phyloP scores from a whole-genome alignment of 2,329 filamentous ascomycete species.

The Juglanconis sp. region DNA sequence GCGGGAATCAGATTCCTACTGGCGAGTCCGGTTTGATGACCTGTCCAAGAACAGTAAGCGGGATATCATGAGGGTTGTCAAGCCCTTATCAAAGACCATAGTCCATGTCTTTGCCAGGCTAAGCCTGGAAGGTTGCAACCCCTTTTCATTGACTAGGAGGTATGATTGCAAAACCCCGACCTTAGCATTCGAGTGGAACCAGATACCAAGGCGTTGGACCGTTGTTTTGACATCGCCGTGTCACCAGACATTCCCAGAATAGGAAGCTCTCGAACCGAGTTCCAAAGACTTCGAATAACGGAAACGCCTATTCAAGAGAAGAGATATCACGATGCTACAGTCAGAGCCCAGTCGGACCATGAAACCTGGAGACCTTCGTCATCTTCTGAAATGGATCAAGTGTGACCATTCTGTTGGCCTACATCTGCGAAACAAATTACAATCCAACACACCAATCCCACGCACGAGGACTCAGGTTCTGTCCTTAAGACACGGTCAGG shows the following conservation, averaged over 20 bases:
- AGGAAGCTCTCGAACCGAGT: not conserved
- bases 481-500: not conserved
- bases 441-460: not conserved
- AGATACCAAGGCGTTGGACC: not conserved
- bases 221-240: not conserved
- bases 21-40: not conserved
- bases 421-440: not conserved
- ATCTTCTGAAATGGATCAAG: not conserved
- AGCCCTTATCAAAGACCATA: not conserved
- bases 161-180: too few relatives aligned
- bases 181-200: not conserved
- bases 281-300: not conserved
- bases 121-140: too few relatives aligned
- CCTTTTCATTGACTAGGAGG: too few relatives aligned
- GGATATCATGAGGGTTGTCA: not conserved
- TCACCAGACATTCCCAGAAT: not conserved
- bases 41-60: not conserved
- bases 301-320: not conserved
- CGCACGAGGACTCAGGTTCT: not conserved
- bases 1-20: not conserved
- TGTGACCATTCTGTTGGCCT: not conserved
- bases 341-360: not conserved
- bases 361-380: not conserved
- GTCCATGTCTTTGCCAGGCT: not conserved
- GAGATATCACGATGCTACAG: not conserved